phyloP scores from a whole-genome alignment of 192 early-diverging fungal species.

The Umbelopsis sp. region DNA sequence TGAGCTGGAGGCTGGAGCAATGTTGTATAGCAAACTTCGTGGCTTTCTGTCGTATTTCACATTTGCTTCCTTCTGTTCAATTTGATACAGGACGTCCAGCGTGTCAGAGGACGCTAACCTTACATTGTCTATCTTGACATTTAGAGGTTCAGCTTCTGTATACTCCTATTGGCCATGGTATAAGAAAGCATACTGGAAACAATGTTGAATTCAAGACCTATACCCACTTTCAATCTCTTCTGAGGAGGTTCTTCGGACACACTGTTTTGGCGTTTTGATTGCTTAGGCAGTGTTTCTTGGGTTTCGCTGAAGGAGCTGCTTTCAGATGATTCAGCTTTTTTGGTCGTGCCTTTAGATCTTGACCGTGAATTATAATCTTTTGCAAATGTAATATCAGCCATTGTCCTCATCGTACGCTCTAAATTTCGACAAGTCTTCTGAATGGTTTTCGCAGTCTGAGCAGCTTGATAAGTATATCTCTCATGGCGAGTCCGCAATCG shows the following conservation, averaged over 20 bases:
- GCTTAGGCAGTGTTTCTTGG: background rate
- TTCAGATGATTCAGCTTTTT: no score
- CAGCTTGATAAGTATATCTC: background rate
- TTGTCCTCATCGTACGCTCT: background rate
- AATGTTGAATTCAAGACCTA: background rate
- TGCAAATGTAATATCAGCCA: background rate
- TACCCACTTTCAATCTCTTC: background rate
- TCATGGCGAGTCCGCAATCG: background rate
- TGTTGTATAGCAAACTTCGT: slow-evolving; percentile 4
- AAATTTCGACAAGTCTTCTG: slow-evolving; percentile 8
- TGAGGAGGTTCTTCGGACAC: no score
- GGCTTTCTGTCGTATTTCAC: background rate
- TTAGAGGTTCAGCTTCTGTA: background rate
- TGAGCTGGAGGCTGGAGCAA: background rate
- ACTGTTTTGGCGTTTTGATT: no score
- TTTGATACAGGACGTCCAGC: slow-evolving; percentile 3
- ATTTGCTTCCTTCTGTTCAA: slow-evolving; percentile 10
- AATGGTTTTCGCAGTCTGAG: background rate
- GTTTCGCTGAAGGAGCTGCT: background rate
- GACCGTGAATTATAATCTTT: background rate
- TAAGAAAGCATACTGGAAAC: no score
- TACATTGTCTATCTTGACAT: background rate
- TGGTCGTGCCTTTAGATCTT: no score
- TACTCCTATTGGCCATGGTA: no score
- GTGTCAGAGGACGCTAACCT: background rate